Percentiles rank a stretch among this genome's conserved stretches.
Evolutionary conservation across 2,329 filamentous ascomycete genomes (phyloP).

Genomic region (Thermothelomyces thermophilus): DNA sequence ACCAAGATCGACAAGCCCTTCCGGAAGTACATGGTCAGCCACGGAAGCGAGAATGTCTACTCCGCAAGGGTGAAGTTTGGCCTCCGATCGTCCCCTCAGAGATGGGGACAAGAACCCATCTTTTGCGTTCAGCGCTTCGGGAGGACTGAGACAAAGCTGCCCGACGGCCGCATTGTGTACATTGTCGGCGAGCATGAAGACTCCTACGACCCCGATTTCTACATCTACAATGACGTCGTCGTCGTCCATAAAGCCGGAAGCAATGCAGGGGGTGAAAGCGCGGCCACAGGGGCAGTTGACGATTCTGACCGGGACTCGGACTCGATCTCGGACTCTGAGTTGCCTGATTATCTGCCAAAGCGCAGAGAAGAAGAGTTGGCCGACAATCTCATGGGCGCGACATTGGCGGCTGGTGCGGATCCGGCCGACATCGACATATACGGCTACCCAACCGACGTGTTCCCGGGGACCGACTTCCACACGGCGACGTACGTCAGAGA

Average conservation of each 20-base stretch:
- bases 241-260: too few species aligned
- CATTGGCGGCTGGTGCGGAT: background rate
- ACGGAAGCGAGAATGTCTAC: background rate
- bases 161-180: background rate
- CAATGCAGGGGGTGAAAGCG: too few species aligned
- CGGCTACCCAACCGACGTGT: background rate
- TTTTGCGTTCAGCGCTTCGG: constrained; percentile 3
- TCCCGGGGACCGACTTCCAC: constrained; percentile 1
- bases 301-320: too few species aligned
- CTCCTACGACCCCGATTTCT: background rate
- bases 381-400: background rate
- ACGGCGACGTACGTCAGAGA: constrained; percentile 1
- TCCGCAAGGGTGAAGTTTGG: background rate
- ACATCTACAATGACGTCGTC: constrained; percentile 2
- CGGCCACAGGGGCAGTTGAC: too few species aligned
- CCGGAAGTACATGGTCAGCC: background rate
- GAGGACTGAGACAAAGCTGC: background rate
- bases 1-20: background rate
- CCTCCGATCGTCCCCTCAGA: background rate
- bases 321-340: too few species aligned
- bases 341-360: too few species aligned
- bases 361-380: background rate
- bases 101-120: background rate
- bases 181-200: background rate
- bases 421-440: background rate